phyloP scores from a whole-genome alignment of 2,329 filamentous ascomycete species.

The Xylaria polymorpha region DNA sequence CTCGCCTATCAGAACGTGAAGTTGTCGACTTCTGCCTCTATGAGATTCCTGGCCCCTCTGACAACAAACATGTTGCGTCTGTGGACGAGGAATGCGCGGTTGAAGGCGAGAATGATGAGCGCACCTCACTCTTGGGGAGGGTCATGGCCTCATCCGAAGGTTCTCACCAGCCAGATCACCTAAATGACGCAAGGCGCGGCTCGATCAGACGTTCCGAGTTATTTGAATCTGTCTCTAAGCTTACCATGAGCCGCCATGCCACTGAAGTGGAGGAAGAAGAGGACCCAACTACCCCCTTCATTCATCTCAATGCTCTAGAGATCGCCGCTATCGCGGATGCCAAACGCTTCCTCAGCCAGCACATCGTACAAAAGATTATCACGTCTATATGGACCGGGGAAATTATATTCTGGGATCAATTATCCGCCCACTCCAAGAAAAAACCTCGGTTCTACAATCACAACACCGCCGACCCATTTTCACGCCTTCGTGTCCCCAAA shows the following conservation, averaged over 20 bases:
- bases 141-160: conserved; percentile 37
- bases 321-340: conserved; percentile 77
- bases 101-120: conserved; percentile 60
- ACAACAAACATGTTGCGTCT: conserved; percentile 38
- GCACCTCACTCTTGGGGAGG: conserved; percentile 58
- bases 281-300: conserved; percentile 77
- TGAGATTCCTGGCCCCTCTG: conserved; percentile 68
- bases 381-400: conserved; percentile 79
- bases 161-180: conserved; percentile 38
- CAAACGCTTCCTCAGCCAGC: conserved; percentile 78
- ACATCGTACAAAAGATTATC: conserved; percentile 76
- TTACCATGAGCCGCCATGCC: conserved; percentile 62
- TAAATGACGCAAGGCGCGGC: conserved; percentile 50
- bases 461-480: conserved; percentile 71
- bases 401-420: conserved; percentile 78
- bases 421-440: conserved; percentile 72
- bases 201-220: conserved; percentile 62
- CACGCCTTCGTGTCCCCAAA: conserved; percentile 75
- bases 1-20: conserved; percentile 76
- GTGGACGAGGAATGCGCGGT: conserved; percentile 47
- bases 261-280: conserved; percentile 61
- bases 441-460: conserved; percentile 73
- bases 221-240: conserved; percentile 65
- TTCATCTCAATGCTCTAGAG: conserved; percentile 83
- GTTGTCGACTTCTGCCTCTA: conserved; percentile 79